These are phyloP conservation scores for Penicillium decumbens DNA, from an alignment of 2,329 filamentous ascomycete genomes.

Conservation along the genomic window DNA sequence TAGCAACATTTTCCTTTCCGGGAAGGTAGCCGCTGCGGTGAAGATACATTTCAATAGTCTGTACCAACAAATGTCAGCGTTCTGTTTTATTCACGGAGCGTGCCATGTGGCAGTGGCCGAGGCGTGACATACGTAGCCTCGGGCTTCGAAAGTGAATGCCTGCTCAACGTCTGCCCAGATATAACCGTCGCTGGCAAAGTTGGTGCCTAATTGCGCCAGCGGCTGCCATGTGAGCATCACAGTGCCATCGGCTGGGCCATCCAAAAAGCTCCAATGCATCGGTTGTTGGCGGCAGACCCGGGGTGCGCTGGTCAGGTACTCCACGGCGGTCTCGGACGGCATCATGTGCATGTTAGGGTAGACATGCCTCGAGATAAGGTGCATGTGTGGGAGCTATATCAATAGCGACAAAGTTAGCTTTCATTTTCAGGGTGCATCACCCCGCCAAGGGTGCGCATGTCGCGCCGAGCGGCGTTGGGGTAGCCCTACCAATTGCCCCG, in stretches of 20 bases:
- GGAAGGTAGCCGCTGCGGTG: conserved; percentile 76
- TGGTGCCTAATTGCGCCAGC: conserved; percentile 61
- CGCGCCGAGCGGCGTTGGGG: conserved; percentile 7
- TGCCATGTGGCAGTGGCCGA: neutral
- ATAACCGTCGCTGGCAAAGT: conserved; percentile 86
- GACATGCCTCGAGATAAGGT: conserved; percentile 77
- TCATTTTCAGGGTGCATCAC: neutral
- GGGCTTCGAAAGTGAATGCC: conserved; percentile 67
- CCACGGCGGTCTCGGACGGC: conserved; percentile 70
- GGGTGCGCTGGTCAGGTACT: conserved; percentile 77
- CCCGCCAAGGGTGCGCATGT: neutral
- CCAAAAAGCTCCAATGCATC: conserved; percentile 90
- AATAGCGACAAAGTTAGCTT: conserved; percentile 12
- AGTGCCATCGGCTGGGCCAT: conserved; percentile 73
- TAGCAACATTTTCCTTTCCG: conserved; percentile 65
- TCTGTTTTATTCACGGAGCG: neutral
- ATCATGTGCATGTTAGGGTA: conserved; percentile 71
- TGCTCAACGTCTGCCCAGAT: conserved; percentile 82
- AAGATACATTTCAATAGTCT: conserved; percentile 86
- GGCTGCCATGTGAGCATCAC: conserved; percentile 89
- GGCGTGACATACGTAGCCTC: conserved; percentile 56
- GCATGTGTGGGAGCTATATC: conserved; percentile 74
- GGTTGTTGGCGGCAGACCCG: conserved; percentile 77
- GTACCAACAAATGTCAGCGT: conserved; percentile 11
- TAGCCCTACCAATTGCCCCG: conserved; percentile 42